Conservation (phyloP, 805 yeast species). For the Candida nitratophila region DNA sequence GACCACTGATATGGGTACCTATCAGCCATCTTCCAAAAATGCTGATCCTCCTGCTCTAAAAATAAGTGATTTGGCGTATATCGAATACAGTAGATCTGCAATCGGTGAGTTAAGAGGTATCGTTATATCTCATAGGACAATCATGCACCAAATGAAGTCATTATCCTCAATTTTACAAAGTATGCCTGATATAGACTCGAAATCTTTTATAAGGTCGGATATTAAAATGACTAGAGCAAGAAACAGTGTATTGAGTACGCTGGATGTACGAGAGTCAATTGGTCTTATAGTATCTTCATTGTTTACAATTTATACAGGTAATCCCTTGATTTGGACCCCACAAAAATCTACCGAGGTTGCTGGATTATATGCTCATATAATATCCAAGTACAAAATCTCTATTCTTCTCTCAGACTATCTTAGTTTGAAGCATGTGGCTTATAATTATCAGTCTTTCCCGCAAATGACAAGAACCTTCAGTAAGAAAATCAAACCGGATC, state of each 20-base stretch:
- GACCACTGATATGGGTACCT: constrained; percentile 81
- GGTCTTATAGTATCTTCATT: constrained; percentile 81
- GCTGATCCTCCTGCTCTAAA: constrained; percentile 58
- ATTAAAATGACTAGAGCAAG: constrained; percentile 38
- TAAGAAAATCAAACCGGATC: constrained; percentile 65
- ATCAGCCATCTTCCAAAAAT: constrained; percentile 48
- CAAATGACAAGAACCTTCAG: constrained; percentile 74
- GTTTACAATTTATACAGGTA: constrained; percentile 80
- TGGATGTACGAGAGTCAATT: constrained; percentile 71
- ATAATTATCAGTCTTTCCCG: constrained; percentile 88
- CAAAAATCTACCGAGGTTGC: constrained; percentile 66
- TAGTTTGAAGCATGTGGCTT: constrained; percentile 83
- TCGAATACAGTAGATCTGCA: constrained; percentile 86
- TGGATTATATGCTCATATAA: constrained; percentile 79
- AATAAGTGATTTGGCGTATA: constrained; percentile 82
- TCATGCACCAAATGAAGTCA: constrained; percentile 81
- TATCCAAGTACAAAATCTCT: constrained; percentile 64
- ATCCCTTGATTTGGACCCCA: constrained; percentile 73
- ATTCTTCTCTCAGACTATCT: constrained; percentile 79
- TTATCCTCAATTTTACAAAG: constrained; percentile 64
- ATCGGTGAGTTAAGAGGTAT: constrained; percentile 91
- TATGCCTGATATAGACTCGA: constrained; percentile 34
- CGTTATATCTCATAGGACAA: constrained; percentile 82
- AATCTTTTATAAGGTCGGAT: constrained; percentile 45
- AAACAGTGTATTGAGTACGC: constrained; percentile 53